These are phyloP conservation scores for Aureobasidium sp. DNA, from an alignment of 2,329 filamentous ascomycete species.

Conservation along the genomic window DNA sequence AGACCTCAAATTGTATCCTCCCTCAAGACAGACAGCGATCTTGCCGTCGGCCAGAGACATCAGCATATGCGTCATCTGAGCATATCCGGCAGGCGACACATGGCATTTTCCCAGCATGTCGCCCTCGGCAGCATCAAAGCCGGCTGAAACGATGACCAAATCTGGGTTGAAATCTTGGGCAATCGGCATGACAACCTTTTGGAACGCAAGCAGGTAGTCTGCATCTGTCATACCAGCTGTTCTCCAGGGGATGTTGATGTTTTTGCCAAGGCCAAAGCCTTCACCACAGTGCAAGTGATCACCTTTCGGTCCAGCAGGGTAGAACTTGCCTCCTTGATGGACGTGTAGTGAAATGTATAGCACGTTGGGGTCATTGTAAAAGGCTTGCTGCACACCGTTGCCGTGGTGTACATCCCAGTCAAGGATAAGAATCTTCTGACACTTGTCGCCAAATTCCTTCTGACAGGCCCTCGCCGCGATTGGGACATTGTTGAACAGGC, in stretches of 20 bases:
- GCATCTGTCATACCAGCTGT: conserved; percentile 80
- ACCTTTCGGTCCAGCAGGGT: conserved; percentile 59
- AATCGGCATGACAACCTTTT: conserved; percentile 93
- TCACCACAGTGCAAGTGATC: conserved; percentile 54
- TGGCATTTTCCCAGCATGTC: conserved; percentile 90
- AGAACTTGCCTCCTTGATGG: conserved; percentile 75
- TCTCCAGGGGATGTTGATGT: conserved; percentile 64
- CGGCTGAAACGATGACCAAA: conserved; percentile 88
- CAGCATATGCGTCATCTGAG: conserved; percentile 98
- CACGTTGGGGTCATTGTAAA: conserved; percentile 89
- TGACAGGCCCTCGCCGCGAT: conserved; percentile 88
- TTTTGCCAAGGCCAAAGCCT: conserved; percentile 53
- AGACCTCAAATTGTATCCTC: conserved; percentile 87
- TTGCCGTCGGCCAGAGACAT: conserved; percentile 90
- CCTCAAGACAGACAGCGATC: conserved; percentile 86
- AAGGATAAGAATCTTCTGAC: conserved; percentile 83
- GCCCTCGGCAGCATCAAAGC: conserved; percentile 90
- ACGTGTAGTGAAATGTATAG: conserved; percentile 95
- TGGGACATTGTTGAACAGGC: conserved; percentile 95
- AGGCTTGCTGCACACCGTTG: conserved; percentile 93
- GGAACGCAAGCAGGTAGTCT: conserved; percentile 94
- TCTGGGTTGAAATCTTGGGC: conserved; percentile 90
- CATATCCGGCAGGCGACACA: conserved; percentile 84
- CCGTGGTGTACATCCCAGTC: conserved; percentile 81
- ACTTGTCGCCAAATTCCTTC: conserved; percentile 66